A percentile compares a stretch with the other conserved stretches of the same genome.
Conservation (phyloP, 2,329 filamentous ascomycete species). For the Hypoxylon sp. region DNA sequence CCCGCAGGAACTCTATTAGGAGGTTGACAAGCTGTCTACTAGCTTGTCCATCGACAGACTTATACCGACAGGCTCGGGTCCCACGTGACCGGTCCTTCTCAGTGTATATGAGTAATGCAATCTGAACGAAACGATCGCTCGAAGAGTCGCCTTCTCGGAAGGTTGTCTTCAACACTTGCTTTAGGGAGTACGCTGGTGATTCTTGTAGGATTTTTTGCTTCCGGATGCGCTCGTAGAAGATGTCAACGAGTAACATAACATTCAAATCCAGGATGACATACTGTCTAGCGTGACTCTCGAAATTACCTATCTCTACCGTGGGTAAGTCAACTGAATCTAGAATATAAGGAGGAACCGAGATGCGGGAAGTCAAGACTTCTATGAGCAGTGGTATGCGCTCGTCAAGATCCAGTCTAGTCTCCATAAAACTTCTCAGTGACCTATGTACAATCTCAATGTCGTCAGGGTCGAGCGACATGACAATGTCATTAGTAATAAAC, state of each 20-base stretch:
- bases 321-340: too few relatives aligned
- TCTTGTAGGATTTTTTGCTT: background rate
- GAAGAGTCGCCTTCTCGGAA: background rate
- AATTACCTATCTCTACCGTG: too few relatives aligned
- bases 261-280: background rate
- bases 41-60: background rate
- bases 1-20: background rate
- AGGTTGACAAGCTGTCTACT: background rate
- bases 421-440: background rate
- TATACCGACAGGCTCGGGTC: background rate
- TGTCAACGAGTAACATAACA: background rate
- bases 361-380: background rate
- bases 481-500: background rate
- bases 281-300: too few relatives aligned
- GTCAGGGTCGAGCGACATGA: background rate
- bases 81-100: background rate
- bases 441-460: background rate
- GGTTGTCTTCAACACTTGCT: background rate
- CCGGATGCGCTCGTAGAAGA: background rate
- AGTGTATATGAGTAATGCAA: background rate
- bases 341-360: too few relatives aligned
- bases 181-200: background rate
- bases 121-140: background rate
- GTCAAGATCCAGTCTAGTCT: background rate
- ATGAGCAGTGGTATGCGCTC: slow-evolving; percentile 12